A percentile compares a stretch with the other conserved stretches of the same genome.
phyloP scores from a whole-genome alignment of 169 alveolate genomes.

The Cryptosporidium ubiquitum region DNA sequence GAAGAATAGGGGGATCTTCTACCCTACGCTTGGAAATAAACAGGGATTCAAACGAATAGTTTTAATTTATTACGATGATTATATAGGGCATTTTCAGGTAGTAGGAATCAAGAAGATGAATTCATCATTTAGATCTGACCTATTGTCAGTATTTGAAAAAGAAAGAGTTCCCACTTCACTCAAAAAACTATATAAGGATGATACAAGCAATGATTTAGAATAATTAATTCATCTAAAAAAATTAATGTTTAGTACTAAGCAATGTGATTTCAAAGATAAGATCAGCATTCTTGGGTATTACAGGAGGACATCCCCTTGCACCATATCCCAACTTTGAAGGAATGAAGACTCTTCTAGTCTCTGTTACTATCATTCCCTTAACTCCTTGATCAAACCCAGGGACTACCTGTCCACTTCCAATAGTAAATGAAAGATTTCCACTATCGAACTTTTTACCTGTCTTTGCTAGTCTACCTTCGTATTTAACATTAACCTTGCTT shows the following conservation, averaged over 20 bases:
- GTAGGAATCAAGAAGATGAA: conserved; percentile 49
- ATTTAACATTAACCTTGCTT: conserved; percentile 68
- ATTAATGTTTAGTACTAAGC: conserved; percentile 37
- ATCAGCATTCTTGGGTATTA: conserved; percentile 78
- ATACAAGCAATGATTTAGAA: conserved; percentile 28
- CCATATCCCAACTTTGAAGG: conserved; percentile 79
- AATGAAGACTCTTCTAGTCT: conserved; percentile 73
- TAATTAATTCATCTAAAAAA: neutral
- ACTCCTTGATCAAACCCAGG: conserved; percentile 80
- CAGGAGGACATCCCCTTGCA: conserved; percentile 76
- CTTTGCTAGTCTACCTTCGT: conserved; percentile 69
- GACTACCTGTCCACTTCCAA: conserved; percentile 77
- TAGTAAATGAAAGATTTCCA: conserved; percentile 51
- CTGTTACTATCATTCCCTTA: conserved; percentile 79
- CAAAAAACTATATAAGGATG: conserved; percentile 7
- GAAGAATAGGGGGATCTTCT: conserved; percentile 62
- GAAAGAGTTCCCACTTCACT: conserved; percentile 30
- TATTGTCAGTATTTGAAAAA: neutral
- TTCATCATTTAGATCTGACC: neutral
- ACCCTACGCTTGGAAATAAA: conserved; percentile 46
- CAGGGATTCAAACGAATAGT: neutral
- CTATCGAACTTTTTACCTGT: conserved; percentile 73
- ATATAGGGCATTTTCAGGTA: conserved; percentile 48
- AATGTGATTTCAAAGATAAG: conserved; percentile 77
- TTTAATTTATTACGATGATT: conserved; percentile 45